Base-by-base conservation (phyloP, 2,329 filamentous ascomycete species). In the Neodidymelliopsis sp. region DNA sequence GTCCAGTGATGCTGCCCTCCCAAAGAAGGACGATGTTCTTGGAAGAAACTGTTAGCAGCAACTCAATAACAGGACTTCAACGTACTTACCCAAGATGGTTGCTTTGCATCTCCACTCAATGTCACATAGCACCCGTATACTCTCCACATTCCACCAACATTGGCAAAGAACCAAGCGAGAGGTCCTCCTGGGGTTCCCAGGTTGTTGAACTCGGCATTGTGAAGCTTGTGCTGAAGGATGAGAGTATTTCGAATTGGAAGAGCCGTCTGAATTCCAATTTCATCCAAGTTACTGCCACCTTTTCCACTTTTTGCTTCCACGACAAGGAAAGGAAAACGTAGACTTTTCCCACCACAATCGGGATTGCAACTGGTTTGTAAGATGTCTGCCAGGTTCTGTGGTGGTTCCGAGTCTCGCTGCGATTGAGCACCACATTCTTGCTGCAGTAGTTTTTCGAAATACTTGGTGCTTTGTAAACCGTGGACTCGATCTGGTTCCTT, bases 271-370 rank as follows among this genome's bases (percentile, higher is more conserved):
- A 36, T 45, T 42, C 60, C 53, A 5, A 62, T 63, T 6, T 57
- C 8, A 8, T 46, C 37, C 20, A 58, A 63, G 28, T 33, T 56
- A n/a, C 41, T 25, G 7, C 24, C 13, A 12, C 56, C 16, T 33
- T 62, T 56, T 15, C 38, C 50, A 22, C 50, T 35, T 18, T 63
- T 63, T 2, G 59, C 56, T 31, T 63, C 60, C 8, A 52, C 24
- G 13, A 59, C 33, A 11, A 63, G 40, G 41, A 63, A 63, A 6
- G 60, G 60, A 28, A 57, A 63, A 23, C 54, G 47, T 5, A 51
- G 48, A 9, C 46, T 16, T 28, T 18, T n/a, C 9, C 49, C 54
- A 39, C 52, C 43, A 22, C 53, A 46, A 10, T 61, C 52, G 9
- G 44, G 57, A 39, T 60, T 57, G 12, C 44, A 35, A 24, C 35